A percentile compares a stretch with the other conserved stretches of the same genome.
Conservation (phyloP, 106 monocot species). For the Dioscorea alata region DNA sequence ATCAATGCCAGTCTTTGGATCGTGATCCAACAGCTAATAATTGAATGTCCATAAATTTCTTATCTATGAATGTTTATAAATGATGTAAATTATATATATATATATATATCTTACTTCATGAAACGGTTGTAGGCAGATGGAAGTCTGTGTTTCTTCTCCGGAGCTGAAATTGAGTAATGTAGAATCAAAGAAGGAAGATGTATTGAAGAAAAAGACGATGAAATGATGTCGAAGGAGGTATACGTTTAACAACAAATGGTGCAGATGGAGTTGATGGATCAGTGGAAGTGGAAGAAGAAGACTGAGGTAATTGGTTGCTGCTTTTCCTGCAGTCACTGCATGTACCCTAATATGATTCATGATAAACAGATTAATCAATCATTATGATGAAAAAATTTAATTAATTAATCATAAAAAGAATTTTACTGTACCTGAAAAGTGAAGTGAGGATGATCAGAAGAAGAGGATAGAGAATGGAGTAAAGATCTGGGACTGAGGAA, state of each 20-base stretch:
- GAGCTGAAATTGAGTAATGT: slow-evolving; percentile 43
- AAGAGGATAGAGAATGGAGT: slow-evolving; percentile 24
- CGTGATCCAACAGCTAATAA: too few relatives aligned
- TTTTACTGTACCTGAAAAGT: slow-evolving; percentile 34
- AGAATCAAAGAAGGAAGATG: neutral
- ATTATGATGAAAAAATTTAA: neutral
- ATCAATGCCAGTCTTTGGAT: too few relatives aligned
- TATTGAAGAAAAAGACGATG: neutral
- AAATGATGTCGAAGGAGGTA: too few relatives aligned
- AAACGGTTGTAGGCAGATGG: slow-evolving; percentile 96
- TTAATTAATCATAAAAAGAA: too few relatives aligned
- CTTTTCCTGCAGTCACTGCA: slow-evolving; percentile 38
- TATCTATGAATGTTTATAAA: too few relatives aligned
- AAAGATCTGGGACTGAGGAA: slow-evolving; percentile 51
- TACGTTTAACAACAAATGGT: slow-evolving; percentile 72
- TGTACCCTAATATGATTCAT: slow-evolving; percentile 21
- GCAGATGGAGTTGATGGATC: slow-evolving; percentile 25
- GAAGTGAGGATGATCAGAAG: slow-evolving; percentile 23
- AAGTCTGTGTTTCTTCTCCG: slow-evolving; percentile 92
- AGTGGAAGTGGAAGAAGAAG: slow-evolving; percentile 20
- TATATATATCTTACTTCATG: slow-evolving; percentile 60
- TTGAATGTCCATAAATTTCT: too few relatives aligned
- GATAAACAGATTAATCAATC: neutral
- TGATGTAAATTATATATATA: too few relatives aligned
- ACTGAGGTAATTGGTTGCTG: slow-evolving; percentile 17